phyloP scores from a whole-genome alignment of 305 asterid genomes.

The Withania somnifera region DNA sequence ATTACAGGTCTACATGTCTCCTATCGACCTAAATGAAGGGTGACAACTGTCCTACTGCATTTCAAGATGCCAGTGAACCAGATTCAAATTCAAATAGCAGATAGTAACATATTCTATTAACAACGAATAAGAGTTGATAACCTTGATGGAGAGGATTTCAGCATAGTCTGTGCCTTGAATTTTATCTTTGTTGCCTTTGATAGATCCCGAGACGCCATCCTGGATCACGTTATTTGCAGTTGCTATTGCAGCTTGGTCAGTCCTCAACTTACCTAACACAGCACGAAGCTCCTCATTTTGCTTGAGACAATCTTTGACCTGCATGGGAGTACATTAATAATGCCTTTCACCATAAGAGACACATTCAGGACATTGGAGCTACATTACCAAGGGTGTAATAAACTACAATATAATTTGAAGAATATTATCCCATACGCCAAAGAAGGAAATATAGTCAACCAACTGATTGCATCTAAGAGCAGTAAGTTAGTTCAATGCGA shows the following conservation, averaged over 20 bases:
- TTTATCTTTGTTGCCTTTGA: slow-evolving; percentile 27
- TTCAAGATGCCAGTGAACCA: neutral
- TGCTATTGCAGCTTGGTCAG: slow-evolving; percentile 39
- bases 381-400: neutral
- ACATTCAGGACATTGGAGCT: neutral
- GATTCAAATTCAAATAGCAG: neutral
- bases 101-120: neutral
- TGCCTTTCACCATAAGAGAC: neutral
- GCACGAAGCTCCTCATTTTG: slow-evolving; percentile 89
- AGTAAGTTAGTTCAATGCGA: neutral
- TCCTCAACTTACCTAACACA: slow-evolving; percentile 56
- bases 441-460: neutral
- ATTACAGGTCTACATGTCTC: neutral
- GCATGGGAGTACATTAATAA: slow-evolving; percentile 9
- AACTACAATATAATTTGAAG: neutral
- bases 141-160: slow-evolving; percentile 59
- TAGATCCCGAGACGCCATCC: slow-evolving; percentile 19
- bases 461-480: neutral
- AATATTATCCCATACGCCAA: neutral
- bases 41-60: neutral
- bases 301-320: slow-evolving; percentile 75
- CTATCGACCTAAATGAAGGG: neutral
- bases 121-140: slow-evolving; percentile 16
- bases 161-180: slow-evolving; percentile 19
- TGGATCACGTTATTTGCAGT: slow-evolving; percentile 24